Conservation (phyloP, 129 eudicot genomes). For the Artemisia tridentata region DNA sequence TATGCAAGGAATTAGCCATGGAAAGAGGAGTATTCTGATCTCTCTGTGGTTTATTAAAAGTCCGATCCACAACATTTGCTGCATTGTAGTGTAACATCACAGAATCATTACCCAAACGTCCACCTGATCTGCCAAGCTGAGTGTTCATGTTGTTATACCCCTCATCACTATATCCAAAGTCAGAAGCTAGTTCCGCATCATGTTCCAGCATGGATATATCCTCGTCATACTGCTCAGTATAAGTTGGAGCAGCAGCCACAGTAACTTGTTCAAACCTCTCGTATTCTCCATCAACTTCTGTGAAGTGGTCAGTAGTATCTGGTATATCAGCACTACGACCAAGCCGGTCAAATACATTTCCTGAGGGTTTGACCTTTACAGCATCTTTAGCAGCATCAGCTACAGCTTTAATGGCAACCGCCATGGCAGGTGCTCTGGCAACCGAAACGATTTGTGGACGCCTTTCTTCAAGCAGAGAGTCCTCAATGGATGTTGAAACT, state of each 20-base stretch:
- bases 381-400: constrained; percentile 88
- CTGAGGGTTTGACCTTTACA: constrained; percentile 46
- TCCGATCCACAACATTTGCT: constrained; percentile 40
- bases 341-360: constrained; percentile 87
- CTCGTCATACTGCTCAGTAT: constrained; percentile 19
- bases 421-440: constrained; percentile 54
- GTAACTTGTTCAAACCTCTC: constrained; percentile 29
- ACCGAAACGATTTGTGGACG: constrained; percentile 44
- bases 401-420: constrained; percentile 73
- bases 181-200: constrained; percentile 43
- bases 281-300: constrained; percentile 32
- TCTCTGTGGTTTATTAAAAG: constrained; percentile 24
- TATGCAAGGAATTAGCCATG: constrained; percentile 39
- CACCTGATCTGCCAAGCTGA: constrained; percentile 50
- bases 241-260: constrained; percentile 29
- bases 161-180: constrained; percentile 41
- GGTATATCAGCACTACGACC: constrained; percentile 53
- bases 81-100: constrained; percentile 39
- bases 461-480: constrained; percentile 35
- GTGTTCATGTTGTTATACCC: constrained; percentile 34
- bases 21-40: constrained; percentile 43
- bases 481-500: constrained; percentile 54
- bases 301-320: constrained; percentile 28
- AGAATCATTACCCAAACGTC: constrained; percentile 42
- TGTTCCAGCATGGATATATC: constrained; percentile 38